Evolutionary conservation across 1,284 basidiomycete species (phyloP).

Genomic region (Trametes polyzona): DNA sequence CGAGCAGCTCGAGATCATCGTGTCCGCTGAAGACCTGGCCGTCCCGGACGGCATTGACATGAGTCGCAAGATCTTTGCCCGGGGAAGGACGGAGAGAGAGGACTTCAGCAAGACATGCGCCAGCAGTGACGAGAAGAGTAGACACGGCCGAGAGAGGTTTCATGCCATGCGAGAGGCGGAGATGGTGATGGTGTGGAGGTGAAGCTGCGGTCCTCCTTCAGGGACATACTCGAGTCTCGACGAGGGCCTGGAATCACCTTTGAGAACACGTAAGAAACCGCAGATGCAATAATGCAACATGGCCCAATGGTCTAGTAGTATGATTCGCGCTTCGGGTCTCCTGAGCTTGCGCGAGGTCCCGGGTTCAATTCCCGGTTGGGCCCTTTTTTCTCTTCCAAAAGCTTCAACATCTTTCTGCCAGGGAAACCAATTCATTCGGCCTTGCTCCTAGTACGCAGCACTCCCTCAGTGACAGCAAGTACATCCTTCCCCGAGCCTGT

Average conservation of each 20-base stretch:
- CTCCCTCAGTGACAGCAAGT: background rate
- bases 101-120: slow-evolving; percentile 34
- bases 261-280: too few relatives aligned
- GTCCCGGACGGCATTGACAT: slow-evolving; percentile 25
- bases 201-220: background rate
- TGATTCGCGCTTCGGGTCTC: slow-evolving; percentile 23
- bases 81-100: slow-evolving; percentile 26
- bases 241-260: too few relatives aligned
- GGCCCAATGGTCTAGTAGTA: slow-evolving; percentile 27
- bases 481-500: background rate
- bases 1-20: slow-evolving; percentile 63
- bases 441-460: too few relatives aligned
- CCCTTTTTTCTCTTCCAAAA: slow-evolving; percentile 1
- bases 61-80: slow-evolving; percentile 31
- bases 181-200: background rate
- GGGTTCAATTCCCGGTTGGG: slow-evolving; percentile 28
- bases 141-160: slow-evolving; percentile 29
- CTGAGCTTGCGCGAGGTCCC: slow-evolving; percentile 20
- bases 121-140: slow-evolving; percentile 28
- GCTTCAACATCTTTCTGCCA: background rate
- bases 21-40: slow-evolving; percentile 11
- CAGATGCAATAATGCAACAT: background rate
- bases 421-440: background rate
- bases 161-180: slow-evolving; percentile 32
- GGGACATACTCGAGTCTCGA: background rate